phyloP scores from a whole-genome alignment of 2,329 filamentous ascomycete species.

The Fusarium bulbicola region DNA sequence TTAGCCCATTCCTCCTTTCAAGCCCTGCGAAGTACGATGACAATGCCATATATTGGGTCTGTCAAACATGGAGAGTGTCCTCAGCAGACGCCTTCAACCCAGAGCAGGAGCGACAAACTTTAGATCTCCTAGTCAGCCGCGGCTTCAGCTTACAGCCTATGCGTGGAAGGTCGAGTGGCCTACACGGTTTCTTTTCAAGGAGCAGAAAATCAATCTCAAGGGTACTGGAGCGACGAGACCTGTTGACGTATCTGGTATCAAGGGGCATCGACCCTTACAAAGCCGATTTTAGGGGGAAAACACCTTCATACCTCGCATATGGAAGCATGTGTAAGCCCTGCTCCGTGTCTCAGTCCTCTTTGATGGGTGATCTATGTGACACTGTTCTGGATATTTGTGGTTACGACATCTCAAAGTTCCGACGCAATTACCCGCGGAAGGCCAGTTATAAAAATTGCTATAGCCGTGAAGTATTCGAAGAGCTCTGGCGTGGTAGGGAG shows the following conservation, averaged over 20 bases:
- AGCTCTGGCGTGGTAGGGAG: background rate
- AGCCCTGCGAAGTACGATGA: no score
- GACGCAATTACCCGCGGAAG: fast-evolving
- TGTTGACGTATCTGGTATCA: fast-evolving
- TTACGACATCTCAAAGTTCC: fast-evolving
- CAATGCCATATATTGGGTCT: no score
- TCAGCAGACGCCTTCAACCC: fast-evolving
- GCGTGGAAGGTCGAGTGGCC: background rate
- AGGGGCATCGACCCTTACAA: fast-evolving
- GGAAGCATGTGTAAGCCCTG: background rate
- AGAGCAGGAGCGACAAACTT: background rate
- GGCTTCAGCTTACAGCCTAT: background rate
- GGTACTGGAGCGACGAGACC: background rate
- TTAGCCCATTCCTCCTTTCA: background rate
- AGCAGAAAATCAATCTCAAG: background rate
- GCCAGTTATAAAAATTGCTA: background rate
- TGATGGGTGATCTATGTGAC: background rate
- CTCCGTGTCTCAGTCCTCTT: background rate
- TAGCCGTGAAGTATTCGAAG: background rate
- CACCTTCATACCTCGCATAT: background rate
- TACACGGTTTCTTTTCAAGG: background rate
- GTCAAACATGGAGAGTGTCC: no score
- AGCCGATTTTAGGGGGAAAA: fast-evolving
- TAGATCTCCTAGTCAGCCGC: fast-evolving
- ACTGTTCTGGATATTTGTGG: background rate